Evolutionary conservation across 495 filamentous ascomycete genomes (phyloP).

Genomic region (Chaetomium cochliodes): DNA sequence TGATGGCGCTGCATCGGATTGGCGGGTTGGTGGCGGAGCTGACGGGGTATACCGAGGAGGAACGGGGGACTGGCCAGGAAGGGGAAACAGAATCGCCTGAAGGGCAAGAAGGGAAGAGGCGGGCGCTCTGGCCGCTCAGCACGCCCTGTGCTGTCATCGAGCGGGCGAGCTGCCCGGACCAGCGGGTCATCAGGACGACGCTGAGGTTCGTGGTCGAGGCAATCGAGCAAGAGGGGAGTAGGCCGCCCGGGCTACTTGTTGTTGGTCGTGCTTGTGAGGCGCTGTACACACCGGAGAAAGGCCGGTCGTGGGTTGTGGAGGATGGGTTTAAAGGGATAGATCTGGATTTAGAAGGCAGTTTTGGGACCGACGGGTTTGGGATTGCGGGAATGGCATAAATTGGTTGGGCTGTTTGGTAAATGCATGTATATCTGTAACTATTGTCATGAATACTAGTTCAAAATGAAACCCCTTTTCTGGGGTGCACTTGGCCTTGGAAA

Average conservation of each 20-base stretch:
- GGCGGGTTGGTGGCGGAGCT: conserved; percentile 65
- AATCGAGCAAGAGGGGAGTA: conserved; percentile 83
- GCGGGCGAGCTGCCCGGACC: conserved; percentile 90
- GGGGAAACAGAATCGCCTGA: conserved; percentile 22
- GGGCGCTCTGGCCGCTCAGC: conserved; percentile 48
- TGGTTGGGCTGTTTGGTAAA: not conserved
- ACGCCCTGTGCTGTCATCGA: conserved; percentile 93
- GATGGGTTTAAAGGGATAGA: conserved; percentile 75
- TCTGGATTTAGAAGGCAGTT: conserved; percentile 26
- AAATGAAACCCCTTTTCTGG: no score
- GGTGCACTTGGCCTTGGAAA: no score
- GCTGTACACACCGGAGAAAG: conserved; percentile 53
- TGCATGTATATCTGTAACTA: not conserved
- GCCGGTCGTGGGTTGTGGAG: conserved; percentile 78
- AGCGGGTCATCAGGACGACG: conserved; percentile 86
- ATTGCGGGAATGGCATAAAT: conserved; percentile 21
- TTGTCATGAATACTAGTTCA: not conserved
- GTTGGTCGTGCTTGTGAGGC: conserved; percentile 82
- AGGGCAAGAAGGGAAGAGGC: conserved; percentile 15
- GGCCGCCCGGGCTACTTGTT: conserved; percentile 89
- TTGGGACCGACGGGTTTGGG: conserved; percentile 15
- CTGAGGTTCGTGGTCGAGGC: conserved; percentile 74
- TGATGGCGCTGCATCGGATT: conserved; percentile 93
- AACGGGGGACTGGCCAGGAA: conserved; percentile 27
- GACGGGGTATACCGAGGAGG: conserved; percentile 43